phyloP scores from a whole-genome alignment of 495 filamentous ascomycete genomes.

The Aspergillus funiculosus region DNA sequence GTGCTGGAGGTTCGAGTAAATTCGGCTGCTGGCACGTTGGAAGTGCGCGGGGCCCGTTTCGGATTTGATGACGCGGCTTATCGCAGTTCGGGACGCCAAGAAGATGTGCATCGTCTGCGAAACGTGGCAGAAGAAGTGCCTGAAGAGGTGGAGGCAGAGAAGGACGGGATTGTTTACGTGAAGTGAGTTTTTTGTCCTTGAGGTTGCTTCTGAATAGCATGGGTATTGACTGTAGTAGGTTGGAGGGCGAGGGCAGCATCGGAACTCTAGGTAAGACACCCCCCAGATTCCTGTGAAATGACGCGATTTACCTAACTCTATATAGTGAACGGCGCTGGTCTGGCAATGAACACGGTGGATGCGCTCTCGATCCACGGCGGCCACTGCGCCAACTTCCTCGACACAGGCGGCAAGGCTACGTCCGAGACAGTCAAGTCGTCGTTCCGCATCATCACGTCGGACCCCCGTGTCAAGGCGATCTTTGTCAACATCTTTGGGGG shows the following conservation, averaged over 20 bases:
- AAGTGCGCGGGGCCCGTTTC: constrained; percentile 50
- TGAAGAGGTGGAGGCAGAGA: constrained; percentile 61
- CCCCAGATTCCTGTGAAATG: background rate
- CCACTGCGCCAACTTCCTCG: constrained; percentile 73
- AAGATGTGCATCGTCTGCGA: constrained; percentile 55
- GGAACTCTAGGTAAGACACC: constrained; percentile 54
- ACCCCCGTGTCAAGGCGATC: constrained; percentile 63
- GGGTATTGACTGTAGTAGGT: constrained; percentile 25
- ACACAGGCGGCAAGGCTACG: constrained; percentile 88
- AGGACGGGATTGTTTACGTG: constrained; percentile 69
- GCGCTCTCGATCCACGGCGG: constrained; percentile 61
- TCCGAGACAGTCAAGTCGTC: constrained; percentile 73
- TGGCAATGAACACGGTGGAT: constrained; percentile 91
- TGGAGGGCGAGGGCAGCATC: constrained; percentile 49
- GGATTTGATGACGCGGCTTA: constrained; percentile 78
- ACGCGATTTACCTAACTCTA: constrained; percentile 4
- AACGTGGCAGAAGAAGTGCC: constrained; percentile 46
- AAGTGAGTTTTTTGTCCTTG: constrained; percentile 31
- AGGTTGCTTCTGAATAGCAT: background rate
- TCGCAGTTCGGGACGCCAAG: constrained; percentile 58
- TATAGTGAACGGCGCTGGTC: constrained; percentile 79
- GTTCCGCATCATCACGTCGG: constrained; percentile 66
- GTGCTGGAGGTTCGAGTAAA: constrained; percentile 47
- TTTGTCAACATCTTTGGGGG: constrained; percentile 94
- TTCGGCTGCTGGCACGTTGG: constrained; percentile 34